phyloP scores from a whole-genome alignment of 768 basidiomycete genomes.

The Leucogyrophana mollusca region DNA sequence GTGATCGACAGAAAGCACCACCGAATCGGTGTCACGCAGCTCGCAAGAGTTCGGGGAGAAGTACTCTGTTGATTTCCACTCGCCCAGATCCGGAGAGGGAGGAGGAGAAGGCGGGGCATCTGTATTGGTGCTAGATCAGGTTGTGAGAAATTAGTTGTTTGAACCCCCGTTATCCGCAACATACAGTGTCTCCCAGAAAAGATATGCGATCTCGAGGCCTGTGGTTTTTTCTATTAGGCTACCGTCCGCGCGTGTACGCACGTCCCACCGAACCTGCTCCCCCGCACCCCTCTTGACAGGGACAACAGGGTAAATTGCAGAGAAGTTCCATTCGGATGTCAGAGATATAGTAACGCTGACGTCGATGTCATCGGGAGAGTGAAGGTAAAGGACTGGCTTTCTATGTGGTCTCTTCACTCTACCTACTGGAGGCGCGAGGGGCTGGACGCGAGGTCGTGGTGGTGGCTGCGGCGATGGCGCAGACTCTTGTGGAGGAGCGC shows the following conservation, averaged over 20 bases:
- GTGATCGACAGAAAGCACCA: constrained; percentile 26
- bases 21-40: constrained; percentile 15
- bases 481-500: neutral
- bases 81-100: neutral
- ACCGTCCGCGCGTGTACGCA: constrained; percentile 26
- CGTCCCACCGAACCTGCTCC: constrained; percentile 33
- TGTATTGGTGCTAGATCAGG: constrained; percentile 4
- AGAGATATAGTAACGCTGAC: neutral
- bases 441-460: too few species aligned
- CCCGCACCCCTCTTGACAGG: constrained; percentile 24
- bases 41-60: constrained; percentile 15
- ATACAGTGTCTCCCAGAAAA: constrained; percentile 43
- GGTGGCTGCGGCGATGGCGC: too few species aligned
- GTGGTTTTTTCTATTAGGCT: constrained; percentile 28
- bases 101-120: neutral
- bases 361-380: constrained; percentile 1
- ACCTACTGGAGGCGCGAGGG: too few species aligned
- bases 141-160: too few species aligned
- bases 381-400: constrained; percentile 3
- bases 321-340: neutral
- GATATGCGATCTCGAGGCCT: constrained; percentile 29
- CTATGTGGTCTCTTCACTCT: constrained; percentile 6
- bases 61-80: neutral
- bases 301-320: neutral
- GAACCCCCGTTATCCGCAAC: too few species aligned